phyloP scores from a whole-genome alignment of 305 asterid species.

The Fraxinus latifolia region DNA sequence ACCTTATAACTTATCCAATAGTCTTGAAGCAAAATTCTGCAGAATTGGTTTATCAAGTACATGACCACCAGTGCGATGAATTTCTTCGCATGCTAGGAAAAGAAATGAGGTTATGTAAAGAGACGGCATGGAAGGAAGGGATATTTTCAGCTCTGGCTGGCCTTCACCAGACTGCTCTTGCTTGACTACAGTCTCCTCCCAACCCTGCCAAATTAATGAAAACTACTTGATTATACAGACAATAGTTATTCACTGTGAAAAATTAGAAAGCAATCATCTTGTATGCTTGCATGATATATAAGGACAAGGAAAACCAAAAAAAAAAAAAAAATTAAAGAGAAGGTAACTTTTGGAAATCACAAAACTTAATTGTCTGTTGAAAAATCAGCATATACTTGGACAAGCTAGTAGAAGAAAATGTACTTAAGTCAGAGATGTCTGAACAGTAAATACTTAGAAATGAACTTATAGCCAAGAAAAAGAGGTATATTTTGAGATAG shows the following conservation, averaged over 20 bases:
- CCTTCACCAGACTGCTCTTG: constrained; percentile 69
- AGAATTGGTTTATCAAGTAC: constrained; percentile 81
- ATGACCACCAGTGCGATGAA: constrained; percentile 93
- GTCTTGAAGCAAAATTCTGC: constrained; percentile 74
- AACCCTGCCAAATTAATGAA: constrained; percentile 60
- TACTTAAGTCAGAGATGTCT: neutral
- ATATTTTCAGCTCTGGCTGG: constrained; percentile 82
- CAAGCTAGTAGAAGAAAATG: neutral
- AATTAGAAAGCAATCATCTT: constrained; percentile 11
- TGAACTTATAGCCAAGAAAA: neutral
- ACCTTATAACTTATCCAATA: constrained; percentile 68
- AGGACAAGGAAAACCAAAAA: neutral
- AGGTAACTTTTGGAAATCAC: neutral
- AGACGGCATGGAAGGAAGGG: constrained; percentile 97
- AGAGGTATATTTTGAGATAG: neutral
- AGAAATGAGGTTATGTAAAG: constrained; percentile 68
- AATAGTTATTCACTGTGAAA: constrained; percentile 14
- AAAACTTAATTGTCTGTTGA: neutral
- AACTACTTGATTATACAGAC: constrained; percentile 21
- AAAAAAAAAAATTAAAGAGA: constrained; percentile 7
- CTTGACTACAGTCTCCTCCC: constrained; percentile 94
- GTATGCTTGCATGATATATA: constrained; percentile 15
- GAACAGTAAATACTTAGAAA: neutral
- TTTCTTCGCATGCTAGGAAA: constrained; percentile 90
- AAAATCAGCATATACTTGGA: neutral